Evolutionary conservation across 441 rosid genomes (phyloP).

Genomic region (Bruguiera hainesii): DNA sequence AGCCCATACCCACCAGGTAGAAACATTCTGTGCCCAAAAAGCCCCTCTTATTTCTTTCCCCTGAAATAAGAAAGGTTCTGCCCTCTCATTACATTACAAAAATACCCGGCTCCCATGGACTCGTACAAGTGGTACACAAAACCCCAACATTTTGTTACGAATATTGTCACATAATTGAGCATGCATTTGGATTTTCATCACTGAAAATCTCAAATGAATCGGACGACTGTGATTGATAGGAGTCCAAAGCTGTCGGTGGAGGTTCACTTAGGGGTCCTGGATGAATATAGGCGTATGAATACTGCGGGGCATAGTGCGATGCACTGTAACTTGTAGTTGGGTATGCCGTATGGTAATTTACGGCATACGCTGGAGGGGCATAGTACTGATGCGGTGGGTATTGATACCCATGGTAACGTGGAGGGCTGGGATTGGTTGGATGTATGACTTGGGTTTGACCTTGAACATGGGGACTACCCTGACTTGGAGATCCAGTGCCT

Average conservation of each 20-base stretch:
- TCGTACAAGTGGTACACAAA: conserved; percentile 27
- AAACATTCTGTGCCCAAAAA: not conserved
- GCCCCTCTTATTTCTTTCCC: no score
- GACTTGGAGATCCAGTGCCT: conserved; percentile 23
- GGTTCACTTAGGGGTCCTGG: conserved; percentile 35
- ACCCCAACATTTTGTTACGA: not conserved
- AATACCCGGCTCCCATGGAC: not conserved
- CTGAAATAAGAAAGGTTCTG: no score
- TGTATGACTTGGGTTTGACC: conserved; percentile 6
- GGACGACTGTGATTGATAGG: conserved; percentile 44
- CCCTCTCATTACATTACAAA: not conserved
- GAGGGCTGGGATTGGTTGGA: conserved; percentile 40
- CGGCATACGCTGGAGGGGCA: conserved; percentile 44
- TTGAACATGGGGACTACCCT: conserved; percentile 17
- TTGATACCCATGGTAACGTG: conserved; percentile 34
- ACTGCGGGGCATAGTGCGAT: conserved; percentile 37
- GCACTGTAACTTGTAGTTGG: conserved; percentile 34
- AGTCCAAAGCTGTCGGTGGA: conserved; percentile 32
- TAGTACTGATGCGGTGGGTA: conserved; percentile 32
- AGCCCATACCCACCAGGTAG: not conserved
- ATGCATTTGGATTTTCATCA: conserved; percentile 90
- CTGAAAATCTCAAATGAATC: conserved; percentile 74
- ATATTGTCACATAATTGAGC: conserved; percentile 61
- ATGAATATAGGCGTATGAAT: conserved; percentile 42
- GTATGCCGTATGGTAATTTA: conserved; percentile 39